A percentile compares a stretch with the other conserved stretches of the same genome.
phyloP scores from a whole-genome alignment of 106 monocot genomes.

The Chionographis japonica region DNA sequence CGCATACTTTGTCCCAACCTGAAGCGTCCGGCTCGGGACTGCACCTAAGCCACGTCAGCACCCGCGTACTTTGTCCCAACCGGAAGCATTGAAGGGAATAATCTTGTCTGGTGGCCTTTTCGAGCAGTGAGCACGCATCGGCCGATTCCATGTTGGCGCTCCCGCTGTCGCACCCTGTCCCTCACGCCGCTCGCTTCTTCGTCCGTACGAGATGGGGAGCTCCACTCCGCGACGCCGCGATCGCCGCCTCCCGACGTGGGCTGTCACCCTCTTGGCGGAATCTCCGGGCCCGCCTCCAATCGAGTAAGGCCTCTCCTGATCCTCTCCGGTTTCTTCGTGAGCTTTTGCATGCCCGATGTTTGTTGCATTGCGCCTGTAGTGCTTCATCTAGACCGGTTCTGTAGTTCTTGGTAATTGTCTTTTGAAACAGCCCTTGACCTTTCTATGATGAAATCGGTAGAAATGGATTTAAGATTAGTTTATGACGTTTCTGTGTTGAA shows the following conservation, averaged over 20 bases:
- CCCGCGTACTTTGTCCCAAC: no score
- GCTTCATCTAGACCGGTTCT: background rate
- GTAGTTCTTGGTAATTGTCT: background rate
- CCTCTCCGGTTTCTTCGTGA: background rate
- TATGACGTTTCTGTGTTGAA: no score
- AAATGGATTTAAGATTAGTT: no score
- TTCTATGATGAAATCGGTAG: no score
- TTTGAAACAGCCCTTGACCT: no score
- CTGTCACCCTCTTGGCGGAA: background rate
- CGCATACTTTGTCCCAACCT: no score
- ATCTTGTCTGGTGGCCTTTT: no score
- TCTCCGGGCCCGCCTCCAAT: constrained; percentile 12
- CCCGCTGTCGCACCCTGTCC: background rate
- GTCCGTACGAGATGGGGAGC: background rate
- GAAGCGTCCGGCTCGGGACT: no score
- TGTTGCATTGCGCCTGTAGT: background rate
- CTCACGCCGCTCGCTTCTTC: background rate
- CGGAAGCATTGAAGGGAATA: no score
- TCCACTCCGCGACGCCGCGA: background rate
- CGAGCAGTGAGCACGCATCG: no score
- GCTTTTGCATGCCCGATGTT: background rate
- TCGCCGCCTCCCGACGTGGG: background rate
- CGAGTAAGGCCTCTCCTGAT: constrained; percentile 1
- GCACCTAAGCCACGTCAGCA: no score
- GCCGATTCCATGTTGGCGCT: constrained; percentile 1